phyloP scores from a whole-genome alignment of 805 yeast genomes.

The Myxozyma mucilagina region DNA sequence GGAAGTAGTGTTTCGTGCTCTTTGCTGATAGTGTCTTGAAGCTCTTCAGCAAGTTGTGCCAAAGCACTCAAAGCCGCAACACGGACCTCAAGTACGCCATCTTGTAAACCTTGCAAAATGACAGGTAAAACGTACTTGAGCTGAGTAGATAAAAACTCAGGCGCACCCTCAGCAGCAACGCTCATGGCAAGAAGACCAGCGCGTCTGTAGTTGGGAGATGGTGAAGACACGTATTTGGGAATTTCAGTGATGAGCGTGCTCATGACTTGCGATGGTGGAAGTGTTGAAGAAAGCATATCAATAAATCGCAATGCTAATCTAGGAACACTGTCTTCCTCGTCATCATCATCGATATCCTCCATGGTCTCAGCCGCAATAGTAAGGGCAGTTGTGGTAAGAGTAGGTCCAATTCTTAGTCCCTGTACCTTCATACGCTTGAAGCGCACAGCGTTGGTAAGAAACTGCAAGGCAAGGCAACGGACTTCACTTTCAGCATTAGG shows the following conservation, averaged over 20 bases:
- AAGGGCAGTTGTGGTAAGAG: conserved; percentile 69
- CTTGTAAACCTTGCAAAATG: conserved; percentile 74
- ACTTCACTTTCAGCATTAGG: conserved; percentile 69
- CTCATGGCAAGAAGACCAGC: conserved; percentile 83
- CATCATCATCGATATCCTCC: conserved; percentile 84
- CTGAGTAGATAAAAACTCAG: conserved; percentile 82
- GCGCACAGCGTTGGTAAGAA: conserved; percentile 73
- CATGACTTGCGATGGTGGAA: conserved; percentile 92
- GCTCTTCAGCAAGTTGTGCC: conserved; percentile 73
- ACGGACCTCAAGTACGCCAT: conserved; percentile 69
- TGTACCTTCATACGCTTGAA: conserved; percentile 79
- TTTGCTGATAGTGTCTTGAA: conserved; percentile 81
- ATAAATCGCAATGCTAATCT: conserved; percentile 77
- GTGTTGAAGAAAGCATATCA: conserved; percentile 72
- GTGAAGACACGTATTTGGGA: conserved; percentile 47
- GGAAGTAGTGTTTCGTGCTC: conserved; percentile 83
- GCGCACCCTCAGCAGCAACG: conserved; percentile 87
- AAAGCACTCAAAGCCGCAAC: conserved; percentile 84
- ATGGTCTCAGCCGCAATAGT: conserved; percentile 72
- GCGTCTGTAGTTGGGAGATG: conserved; percentile 77
- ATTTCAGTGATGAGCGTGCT: conserved; percentile 62
- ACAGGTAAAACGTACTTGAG: conserved; percentile 70
- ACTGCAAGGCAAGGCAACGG: conserved; percentile 80
- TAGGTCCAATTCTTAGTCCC: conserved; percentile 80
- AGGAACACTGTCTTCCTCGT: conserved; percentile 82